Evolutionary conservation across 345 rosid genomes (phyloP), one percentile per base, ranked within the genome.

Genomic region (Salix viminalis): DNA sequence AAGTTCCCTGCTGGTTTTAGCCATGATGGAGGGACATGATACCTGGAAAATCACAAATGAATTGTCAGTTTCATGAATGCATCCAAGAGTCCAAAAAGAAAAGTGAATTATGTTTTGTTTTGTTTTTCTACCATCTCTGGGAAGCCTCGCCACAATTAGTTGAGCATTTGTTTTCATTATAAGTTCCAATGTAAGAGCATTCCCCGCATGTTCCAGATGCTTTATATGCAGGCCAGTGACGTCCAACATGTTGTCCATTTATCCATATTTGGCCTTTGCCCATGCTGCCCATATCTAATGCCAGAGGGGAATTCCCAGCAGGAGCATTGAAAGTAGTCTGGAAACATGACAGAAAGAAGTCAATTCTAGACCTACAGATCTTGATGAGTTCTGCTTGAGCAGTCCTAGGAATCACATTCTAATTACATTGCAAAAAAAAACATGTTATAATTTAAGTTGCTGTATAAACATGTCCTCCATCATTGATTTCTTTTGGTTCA

Each of bases 181-280:
- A 96, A 1, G 97, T 83, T 75, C 99, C 99, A 0, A 89, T 83
- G 64, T 94, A 94, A 77, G 83, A 80, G 78, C 99, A 95, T 60
- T 69, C 78, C 62, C 79, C 84, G 69, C 99, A 95, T 74, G 79
- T 56, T 76, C 97, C 99, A 41, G 92, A 78, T 46, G 96, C 98
- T 79, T 90, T 91, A 42, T 91, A 93, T 19, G 97, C 96, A 81
- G 99, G 97, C 98, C 95, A 93, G 76, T 92, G 86, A 60, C 99
- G 96, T 62, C 99, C 99, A 44, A 92, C 65, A 75, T 91, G 88
- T 82, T 90, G 91, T 69, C 98, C 99, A 75, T 96, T 96, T 74
- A 96, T 89, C 99, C 99, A 96, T 62, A 90, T 82, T 79, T 96
- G 97, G 56, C 99, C 99, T 87, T 96, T 96, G n/a, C 98, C 92